phyloP scores from a whole-genome alignment of 768 basidiomycete genomes.

The Lactarius sanguifluus region DNA sequence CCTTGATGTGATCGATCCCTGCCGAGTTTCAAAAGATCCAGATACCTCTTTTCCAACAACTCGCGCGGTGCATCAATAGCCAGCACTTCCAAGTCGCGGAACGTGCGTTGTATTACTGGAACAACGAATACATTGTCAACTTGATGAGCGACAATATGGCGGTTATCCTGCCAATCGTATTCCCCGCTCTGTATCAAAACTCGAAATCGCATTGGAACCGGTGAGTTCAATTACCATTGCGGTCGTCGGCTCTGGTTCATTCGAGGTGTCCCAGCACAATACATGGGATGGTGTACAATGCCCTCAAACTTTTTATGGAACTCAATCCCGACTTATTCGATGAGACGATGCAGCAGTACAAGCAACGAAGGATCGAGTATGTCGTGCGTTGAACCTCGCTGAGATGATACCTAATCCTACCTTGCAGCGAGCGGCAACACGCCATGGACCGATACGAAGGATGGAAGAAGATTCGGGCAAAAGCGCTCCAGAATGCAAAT shows the following conservation, averaged over 20 bases:
- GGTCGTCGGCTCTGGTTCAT: slow-evolving; percentile 12
- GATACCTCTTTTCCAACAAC: slow-evolving; percentile 86
- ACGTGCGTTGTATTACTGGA: slow-evolving; percentile 96
- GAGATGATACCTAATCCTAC: background rate
- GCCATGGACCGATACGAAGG: slow-evolving; percentile 82
- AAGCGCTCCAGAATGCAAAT: slow-evolving; percentile 67
- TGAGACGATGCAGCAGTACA: slow-evolving; percentile 90
- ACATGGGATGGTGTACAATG: slow-evolving; percentile 99
- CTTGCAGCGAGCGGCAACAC: slow-evolving; percentile 78
- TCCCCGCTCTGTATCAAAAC: slow-evolving; percentile 93
- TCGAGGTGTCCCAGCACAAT: slow-evolving; percentile 65
- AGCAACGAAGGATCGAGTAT: slow-evolving; percentile 80
- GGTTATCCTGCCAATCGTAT: slow-evolving; percentile 90
- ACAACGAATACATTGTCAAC: slow-evolving; percentile 99
- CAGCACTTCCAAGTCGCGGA: slow-evolving; percentile 99
- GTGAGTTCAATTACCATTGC: slow-evolving; percentile 46
- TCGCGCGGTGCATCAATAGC: slow-evolving; percentile 96
- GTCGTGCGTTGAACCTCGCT: slow-evolving; percentile 1
- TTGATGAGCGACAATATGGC: slow-evolving; percentile 96
- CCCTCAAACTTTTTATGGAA: slow-evolving; percentile 98
- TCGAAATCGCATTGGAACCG: slow-evolving; percentile 99
- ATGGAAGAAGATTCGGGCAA: slow-evolving; percentile 84
- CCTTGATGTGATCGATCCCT: slow-evolving; percentile 95
- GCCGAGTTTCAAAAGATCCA: slow-evolving; percentile 96
- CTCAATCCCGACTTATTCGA: slow-evolving; percentile 97